phyloP scores from a whole-genome alignment of 257 asterid genomes.

The Scutellaria galericulata region DNA sequence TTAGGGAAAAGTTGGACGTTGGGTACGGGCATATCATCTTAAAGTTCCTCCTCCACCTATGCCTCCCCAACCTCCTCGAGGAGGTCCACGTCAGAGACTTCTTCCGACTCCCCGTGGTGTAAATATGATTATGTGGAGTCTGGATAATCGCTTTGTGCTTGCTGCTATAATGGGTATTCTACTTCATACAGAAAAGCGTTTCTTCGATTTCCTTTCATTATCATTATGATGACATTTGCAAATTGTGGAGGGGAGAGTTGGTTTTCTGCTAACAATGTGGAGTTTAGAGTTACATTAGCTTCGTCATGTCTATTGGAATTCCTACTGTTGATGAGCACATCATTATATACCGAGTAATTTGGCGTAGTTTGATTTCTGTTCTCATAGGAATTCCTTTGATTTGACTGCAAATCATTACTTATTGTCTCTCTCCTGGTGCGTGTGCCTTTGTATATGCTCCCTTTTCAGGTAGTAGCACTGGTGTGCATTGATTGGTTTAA shows the following conservation, averaged over 20 bases:
- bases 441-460: neutral
- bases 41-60: conserved; percentile 97
- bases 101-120: conserved; percentile 99
- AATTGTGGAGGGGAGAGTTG: conserved; percentile 26
- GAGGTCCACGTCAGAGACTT: conserved; percentile 92
- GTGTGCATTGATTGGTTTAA: conserved; percentile 5
- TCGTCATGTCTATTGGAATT: conserved; percentile 1
- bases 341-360: conserved; percentile 14
- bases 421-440: too few species aligned
- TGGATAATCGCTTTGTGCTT: conserved; percentile 94
- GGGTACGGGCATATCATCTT: conserved; percentile 91
- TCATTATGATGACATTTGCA: conserved; percentile 9
- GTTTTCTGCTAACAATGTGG: conserved; percentile 2
- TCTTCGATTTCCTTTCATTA: neutral
- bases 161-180: conserved; percentile 96
- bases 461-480: neutral
- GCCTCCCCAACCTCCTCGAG: conserved; percentile 90
- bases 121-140: conserved; percentile 93
- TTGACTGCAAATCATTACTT: too few species aligned
- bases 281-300: conserved; percentile 26
- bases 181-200: conserved; percentile 26
- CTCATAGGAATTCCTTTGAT: too few species aligned
- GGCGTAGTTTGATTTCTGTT: neutral
- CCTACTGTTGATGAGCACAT: neutral
- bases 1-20: conserved; percentile 81